A percentile compares a stretch with the other conserved stretches of the same genome.
Conservation (phyloP, 2,329 filamentous ascomycete species). For the Neurospora crassa region DNA sequence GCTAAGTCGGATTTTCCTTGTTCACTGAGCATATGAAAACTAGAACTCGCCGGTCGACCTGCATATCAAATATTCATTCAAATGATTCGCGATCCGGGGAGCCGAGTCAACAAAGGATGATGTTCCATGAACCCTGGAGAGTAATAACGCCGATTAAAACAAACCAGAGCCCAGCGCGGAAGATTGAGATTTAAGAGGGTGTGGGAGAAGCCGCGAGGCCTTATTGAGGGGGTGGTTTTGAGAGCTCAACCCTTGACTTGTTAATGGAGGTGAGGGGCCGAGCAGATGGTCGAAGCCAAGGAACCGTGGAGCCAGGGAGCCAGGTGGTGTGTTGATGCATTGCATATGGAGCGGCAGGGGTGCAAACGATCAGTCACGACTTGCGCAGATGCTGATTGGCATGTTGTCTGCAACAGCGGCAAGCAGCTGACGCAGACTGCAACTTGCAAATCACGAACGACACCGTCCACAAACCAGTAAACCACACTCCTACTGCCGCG, state of each 20-base stretch:
- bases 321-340: conserved; percentile 8
- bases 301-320: conserved; percentile 10
- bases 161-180: background rate
- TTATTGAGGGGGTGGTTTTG: conserved; percentile 8
- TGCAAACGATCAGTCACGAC: conserved; percentile 13
- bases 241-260: conserved; percentile 7
- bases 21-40: background rate
- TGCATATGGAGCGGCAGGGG: conserved; percentile 7
- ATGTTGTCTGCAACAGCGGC: conserved; percentile 13
- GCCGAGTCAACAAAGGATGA: background rate
- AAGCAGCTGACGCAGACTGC: conserved; percentile 30
- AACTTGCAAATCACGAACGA: conserved; percentile 28
- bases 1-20: background rate
- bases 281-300: conserved; percentile 11
- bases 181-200: conserved; percentile 22
- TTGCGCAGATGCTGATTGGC: conserved; percentile 11
- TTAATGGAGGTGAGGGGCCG: conserved; percentile 14
- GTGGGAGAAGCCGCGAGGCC: conserved; percentile 17
- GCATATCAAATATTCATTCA: background rate
- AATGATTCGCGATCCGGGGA: background rate
- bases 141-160: background rate
- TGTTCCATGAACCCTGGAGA: background rate
- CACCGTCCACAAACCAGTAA: conserved; percentile 1
- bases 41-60: background rate
- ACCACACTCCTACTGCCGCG: background rate